These are phyloP conservation scores for Penicillium janthinellum DNA, from an alignment of 2,329 filamentous ascomycete genomes.

Conservation along the genomic window DNA sequence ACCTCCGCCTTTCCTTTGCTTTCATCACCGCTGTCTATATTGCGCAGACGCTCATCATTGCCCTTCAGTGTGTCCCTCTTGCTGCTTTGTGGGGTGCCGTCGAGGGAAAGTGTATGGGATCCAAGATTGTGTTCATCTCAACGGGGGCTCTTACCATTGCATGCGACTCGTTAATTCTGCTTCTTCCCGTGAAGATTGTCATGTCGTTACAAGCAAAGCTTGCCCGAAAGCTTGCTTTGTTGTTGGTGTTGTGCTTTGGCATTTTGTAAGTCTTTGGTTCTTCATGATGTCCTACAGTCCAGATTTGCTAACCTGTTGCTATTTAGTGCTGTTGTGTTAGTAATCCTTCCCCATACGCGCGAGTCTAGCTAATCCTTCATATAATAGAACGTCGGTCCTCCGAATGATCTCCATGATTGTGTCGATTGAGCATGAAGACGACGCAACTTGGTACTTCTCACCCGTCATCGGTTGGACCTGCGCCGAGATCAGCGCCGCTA, in stretches of 20 bases:
- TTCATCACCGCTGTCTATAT: conserved; percentile 23
- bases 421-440: conserved; percentile 13
- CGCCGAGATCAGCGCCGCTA: conserved; percentile 21
- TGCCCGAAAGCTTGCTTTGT: conserved; percentile 10
- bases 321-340: not conserved
- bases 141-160: conserved; percentile 20
- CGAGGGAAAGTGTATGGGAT: conserved; percentile 18
- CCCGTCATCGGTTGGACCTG: conserved; percentile 23
- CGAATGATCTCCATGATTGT: conserved; percentile 25
- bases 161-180: conserved; percentile 23
- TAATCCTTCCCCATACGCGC: not conserved
- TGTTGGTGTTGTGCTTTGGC: not conserved
- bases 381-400: conserved; percentile 13
- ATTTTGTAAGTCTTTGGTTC: not conserved
- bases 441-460: conserved; percentile 27
- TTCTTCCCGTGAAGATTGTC: conserved; percentile 23
- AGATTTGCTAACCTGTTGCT: not conserved
- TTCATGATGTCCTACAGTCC: not conserved
- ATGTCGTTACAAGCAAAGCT: conserved; percentile 17
- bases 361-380: not conserved
- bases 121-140: conserved; percentile 17
- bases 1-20: conserved; percentile 8
- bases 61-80: conserved; percentile 25
- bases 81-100: conserved; percentile 16
- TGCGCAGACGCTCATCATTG: conserved; percentile 23